A percentile compares a stretch with the other conserved stretches of the same genome.
Conservation (phyloP, 176 grass and related monocot genomes). For the Oryza glaberrima region DNA sequence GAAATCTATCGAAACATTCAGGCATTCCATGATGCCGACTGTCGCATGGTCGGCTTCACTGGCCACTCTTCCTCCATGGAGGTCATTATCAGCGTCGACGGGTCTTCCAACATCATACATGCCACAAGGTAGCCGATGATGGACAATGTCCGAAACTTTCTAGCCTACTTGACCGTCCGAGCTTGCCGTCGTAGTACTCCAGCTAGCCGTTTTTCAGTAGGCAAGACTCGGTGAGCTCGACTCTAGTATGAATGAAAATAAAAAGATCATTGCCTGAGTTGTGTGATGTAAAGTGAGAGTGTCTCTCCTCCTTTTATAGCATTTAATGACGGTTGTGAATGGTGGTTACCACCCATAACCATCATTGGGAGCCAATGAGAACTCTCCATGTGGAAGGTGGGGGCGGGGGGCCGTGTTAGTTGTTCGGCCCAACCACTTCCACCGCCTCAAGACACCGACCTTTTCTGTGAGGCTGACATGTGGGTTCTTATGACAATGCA, state of each 20-base stretch:
- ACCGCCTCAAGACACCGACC: too few species aligned
- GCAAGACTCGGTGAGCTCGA: conserved; percentile 69
- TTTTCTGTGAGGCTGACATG: too few species aligned
- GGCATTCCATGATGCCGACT: conserved; percentile 77
- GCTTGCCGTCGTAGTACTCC: conserved; percentile 90
- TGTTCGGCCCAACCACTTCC: too few species aligned
- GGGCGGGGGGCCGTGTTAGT: too few species aligned
- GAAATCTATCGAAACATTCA: conserved; percentile 23
- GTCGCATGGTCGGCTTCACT: conserved; percentile 63
- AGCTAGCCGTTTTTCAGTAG: conserved; percentile 84
- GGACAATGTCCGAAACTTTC: conserved; percentile 90
- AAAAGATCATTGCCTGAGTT: too few species aligned
- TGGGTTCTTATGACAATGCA: too few species aligned
- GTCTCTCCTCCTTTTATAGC: too few species aligned
- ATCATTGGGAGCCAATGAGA: too few species aligned
- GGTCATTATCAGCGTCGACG: conserved; percentile 73
- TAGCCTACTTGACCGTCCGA: conserved; percentile 79
- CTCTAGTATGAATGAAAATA: background rate
- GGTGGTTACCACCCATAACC: too few species aligned
- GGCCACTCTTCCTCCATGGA: conserved; percentile 85
- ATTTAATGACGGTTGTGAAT: too few species aligned
- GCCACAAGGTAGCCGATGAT: conserved; percentile 82
- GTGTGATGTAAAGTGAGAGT: conserved; percentile 23
- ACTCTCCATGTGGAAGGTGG: too few species aligned
- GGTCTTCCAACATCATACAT: conserved; percentile 93